These are phyloP conservation scores for Citrus maxima DNA, from an alignment of 345 rosid genomes.

Conservation along the genomic window DNA sequence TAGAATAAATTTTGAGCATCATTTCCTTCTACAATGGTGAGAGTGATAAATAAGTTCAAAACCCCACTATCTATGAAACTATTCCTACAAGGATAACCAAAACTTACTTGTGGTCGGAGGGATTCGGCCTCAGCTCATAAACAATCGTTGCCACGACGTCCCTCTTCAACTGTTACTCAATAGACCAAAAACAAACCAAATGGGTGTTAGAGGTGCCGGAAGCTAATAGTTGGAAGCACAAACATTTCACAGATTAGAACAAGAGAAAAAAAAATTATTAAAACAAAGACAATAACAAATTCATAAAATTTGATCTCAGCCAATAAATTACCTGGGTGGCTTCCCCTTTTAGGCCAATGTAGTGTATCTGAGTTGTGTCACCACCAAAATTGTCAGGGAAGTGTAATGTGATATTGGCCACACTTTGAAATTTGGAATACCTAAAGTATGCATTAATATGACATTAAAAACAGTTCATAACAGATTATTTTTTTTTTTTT, in stretches of 20 bases:
- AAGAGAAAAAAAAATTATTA: neutral
- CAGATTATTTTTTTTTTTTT: neutral
- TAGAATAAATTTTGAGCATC: neutral
- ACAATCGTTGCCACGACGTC: conserved; percentile 88
- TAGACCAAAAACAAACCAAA: neutral
- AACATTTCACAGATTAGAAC: neutral
- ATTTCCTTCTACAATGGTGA: neutral
- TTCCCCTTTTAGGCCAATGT: conserved; percentile 97
- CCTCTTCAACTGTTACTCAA: conserved; percentile 69
- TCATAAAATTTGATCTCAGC: conserved; percentile 12
- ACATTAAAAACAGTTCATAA: conserved; percentile 10
- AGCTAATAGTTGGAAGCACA: conserved; percentile 12
- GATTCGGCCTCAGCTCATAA: conserved; percentile 93
- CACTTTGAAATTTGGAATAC: conserved; percentile 87
- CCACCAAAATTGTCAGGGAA: conserved; percentile 93
- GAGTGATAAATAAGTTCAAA: neutral
- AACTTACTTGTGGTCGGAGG: conserved; percentile 96
- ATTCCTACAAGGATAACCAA: neutral
- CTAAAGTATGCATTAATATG: conserved; percentile 30
- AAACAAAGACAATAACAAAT: neutral
- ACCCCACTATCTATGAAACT: neutral
- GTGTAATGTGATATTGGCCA: conserved; percentile 86
- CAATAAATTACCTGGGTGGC: conserved; percentile 71
- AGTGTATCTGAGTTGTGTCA: conserved; percentile 71
- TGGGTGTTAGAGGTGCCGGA: neutral